These are phyloP conservation scores for Penicillium taxi DNA, from an alignment of 495 filamentous ascomycete genomes.

Conservation along the genomic window DNA sequence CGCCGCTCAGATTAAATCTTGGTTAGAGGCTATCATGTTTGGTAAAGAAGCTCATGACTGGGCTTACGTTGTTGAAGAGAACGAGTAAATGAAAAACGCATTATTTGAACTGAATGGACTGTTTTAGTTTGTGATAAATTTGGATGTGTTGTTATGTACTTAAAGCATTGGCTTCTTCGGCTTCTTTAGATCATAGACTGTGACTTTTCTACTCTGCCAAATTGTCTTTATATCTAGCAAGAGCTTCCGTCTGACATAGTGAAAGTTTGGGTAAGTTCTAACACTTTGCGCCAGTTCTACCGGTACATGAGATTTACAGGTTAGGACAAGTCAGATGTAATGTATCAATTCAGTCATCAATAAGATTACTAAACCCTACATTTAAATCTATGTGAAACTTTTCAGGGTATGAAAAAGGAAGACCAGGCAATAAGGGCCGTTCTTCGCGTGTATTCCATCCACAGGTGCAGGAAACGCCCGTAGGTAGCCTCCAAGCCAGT, in stretches of 20 bases:
- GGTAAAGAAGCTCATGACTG: conserved; percentile 73
- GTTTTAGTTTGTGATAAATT: too few species aligned
- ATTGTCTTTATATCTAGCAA: too few species aligned
- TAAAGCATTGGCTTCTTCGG: too few species aligned
- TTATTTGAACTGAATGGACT: too few species aligned
- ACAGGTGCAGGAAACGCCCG: conserved; percentile 35
- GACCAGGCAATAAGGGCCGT: conserved; percentile 50
- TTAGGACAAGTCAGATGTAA: conserved; percentile 5
- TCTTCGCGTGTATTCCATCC: conserved; percentile 53
- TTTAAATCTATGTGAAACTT: conserved; percentile 24
- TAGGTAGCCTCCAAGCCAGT: conserved; percentile 32
- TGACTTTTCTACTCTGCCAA: too few species aligned
- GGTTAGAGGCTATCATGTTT: conserved; percentile 81
- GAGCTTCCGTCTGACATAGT: too few species aligned
- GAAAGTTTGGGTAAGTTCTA: too few species aligned
- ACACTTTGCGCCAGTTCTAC: too few species aligned
- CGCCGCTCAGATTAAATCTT: conserved; percentile 62
- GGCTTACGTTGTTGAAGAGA: conserved; percentile 66
- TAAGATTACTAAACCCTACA: conserved; percentile 17
- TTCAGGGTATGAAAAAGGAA: conserved; percentile 43
- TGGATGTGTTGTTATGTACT: too few species aligned
- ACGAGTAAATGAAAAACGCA: conserved; percentile 32
- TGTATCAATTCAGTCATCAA: conserved; percentile 19
- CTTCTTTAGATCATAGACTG: too few species aligned
- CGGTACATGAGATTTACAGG: conserved; percentile 1